Evolutionary conservation across 176 grass and related monocot species (phyloP).

Genomic region (Pontederia paniculata): DNA sequence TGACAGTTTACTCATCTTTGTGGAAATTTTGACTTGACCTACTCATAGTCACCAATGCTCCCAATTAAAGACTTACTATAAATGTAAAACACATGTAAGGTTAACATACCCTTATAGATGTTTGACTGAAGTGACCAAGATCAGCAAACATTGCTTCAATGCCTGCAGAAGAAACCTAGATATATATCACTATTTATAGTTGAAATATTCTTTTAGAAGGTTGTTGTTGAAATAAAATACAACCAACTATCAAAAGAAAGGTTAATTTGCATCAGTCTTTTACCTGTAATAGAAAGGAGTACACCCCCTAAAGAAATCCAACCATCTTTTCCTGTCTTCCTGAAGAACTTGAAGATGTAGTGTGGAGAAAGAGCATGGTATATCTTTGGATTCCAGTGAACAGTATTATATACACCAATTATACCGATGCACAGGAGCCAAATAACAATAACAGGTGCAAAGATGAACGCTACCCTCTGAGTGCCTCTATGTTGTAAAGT

Average conservation of each 20-base stretch:
- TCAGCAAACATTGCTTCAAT: conserved; percentile 97
- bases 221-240: neutral
- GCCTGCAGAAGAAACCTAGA: conserved; percentile 42
- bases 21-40: too few relatives aligned
- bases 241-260: neutral
- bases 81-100: conserved; percentile 2
- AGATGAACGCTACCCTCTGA: conserved; percentile 84
- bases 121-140: conserved; percentile 76
- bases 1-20: too few relatives aligned
- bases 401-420: conserved; percentile 75
- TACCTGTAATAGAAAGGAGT: conserved; percentile 92
- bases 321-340: conserved; percentile 67
- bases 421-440: conserved; percentile 69
- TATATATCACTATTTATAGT: neutral
- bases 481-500: conserved; percentile 92
- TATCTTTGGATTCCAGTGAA: conserved; percentile 77
- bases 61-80: too few relatives aligned
- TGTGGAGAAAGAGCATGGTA: conserved; percentile 74
- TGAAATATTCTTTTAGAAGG: neutral
- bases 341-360: conserved; percentile 73
- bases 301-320: conserved; percentile 95
- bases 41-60: too few relatives aligned
- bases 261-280: conserved; percentile 7
- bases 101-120: conserved; percentile 76
- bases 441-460: conserved; percentile 75